A percentile compares a stretch with the other conserved stretches of the same genome.
phyloP scores from a whole-genome alignment of 345 rosid species.

The Ceriops decandra region DNA sequence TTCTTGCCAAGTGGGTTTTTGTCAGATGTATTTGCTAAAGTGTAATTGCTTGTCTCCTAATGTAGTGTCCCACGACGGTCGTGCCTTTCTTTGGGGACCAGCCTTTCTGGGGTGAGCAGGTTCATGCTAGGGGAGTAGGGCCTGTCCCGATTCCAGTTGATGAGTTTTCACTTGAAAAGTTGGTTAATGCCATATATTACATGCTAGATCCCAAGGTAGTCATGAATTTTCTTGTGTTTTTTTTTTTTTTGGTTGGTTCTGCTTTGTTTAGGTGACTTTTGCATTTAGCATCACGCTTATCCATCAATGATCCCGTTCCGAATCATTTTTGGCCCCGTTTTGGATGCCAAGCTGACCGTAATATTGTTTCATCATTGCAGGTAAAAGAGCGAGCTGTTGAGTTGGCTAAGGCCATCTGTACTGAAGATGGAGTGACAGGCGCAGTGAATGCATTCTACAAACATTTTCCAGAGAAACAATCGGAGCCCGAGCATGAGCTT shows the following conservation, averaged over 20 bases:
- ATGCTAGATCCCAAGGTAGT: slow-evolving; percentile 48
- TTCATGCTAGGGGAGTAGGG: slow-evolving; percentile 51
- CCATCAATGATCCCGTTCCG: not conserved
- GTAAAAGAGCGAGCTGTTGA: slow-evolving; percentile 44
- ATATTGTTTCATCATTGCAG: slow-evolving; percentile 19
- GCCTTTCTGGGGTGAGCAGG: slow-evolving; percentile 60
- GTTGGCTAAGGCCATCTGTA: slow-evolving; percentile 41
- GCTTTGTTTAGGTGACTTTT: not conserved
- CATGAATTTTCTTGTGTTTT: not conserved
- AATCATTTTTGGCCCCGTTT: not conserved
- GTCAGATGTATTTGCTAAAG: not conserved
- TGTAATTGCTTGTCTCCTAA: not conserved
- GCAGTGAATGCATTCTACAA: slow-evolving; percentile 54
- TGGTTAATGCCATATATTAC: slow-evolving; percentile 48
- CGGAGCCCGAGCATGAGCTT: slow-evolving; percentile 2
- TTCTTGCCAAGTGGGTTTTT: not conserved
- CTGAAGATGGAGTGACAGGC: slow-evolving; percentile 53
- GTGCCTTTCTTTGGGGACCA: slow-evolving; percentile 66
- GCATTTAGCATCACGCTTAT: too few relatives aligned
- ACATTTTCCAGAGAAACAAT: slow-evolving; percentile 31
- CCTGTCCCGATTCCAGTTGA: slow-evolving; percentile 53
- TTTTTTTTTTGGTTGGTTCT: not conserved
- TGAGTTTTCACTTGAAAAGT: slow-evolving; percentile 42
- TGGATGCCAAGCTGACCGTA: not conserved
- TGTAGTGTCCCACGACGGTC: slow-evolving; percentile 54